A percentile compares a stretch with the other conserved stretches of the same genome.
Conservation (phyloP, 2,329 filamentous ascomycete species). For the Colletotrichum endophyticum region DNA sequence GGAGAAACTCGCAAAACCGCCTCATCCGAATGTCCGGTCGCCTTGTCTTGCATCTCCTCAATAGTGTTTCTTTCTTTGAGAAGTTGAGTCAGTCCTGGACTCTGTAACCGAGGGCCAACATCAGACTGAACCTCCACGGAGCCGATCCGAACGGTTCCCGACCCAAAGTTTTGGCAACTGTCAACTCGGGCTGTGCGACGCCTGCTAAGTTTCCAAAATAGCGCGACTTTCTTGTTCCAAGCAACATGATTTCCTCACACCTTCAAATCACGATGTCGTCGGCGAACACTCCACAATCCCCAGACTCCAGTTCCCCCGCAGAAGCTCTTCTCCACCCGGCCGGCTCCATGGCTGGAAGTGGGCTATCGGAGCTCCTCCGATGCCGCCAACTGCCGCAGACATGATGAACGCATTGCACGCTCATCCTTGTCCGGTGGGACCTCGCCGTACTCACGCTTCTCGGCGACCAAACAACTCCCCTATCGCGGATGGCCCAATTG, state of each 20-base stretch:
- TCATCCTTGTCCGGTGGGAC: neutral
- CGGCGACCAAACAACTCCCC: neutral
- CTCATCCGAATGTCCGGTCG: neutral
- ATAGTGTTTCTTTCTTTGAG: neutral
- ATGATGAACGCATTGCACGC: neutral
- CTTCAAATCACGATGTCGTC: neutral
- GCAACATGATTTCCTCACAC: neutral
- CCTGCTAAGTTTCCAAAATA: neutral
- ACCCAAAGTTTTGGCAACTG: neutral
- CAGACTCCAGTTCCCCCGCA: neutral
- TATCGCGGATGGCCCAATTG: neutral
- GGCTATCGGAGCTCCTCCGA: neutral
- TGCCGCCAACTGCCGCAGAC: neutral
- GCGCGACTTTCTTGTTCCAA: neutral
- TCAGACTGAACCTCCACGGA: neutral
- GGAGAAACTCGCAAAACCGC: neutral
- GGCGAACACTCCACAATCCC: neutral
- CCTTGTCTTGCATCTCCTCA: neutral
- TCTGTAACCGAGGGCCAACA: neutral
- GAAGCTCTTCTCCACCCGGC: neutral
- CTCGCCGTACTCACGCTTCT: neutral
- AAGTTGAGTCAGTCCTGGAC: neutral
- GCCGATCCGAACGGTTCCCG: neutral
- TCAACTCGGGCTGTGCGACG: neutral
- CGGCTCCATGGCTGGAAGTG: neutral